Evolutionary conservation across 1,284 basidiomycete genomes (phyloP), one percentile per base, ranked within the genome.

Genomic region (Cutaneotrichosporon cutaneum): DNA sequence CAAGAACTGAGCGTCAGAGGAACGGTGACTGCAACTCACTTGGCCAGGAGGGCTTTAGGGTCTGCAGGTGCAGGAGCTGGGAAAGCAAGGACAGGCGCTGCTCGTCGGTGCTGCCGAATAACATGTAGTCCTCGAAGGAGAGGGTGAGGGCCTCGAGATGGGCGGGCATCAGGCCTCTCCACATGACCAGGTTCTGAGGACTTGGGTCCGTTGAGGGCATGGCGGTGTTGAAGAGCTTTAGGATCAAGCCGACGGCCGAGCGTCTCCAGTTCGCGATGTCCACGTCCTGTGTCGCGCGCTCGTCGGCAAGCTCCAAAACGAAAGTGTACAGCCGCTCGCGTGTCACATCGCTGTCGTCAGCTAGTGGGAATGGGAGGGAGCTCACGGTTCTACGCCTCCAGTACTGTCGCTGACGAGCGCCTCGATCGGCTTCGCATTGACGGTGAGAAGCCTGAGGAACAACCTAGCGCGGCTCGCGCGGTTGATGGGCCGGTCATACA

Each of bases 51-150:
- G 74, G 70, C 8, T 72, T 30, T 0, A 55, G 27, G 10, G 61
- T 24, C 11, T 66, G 64, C 16, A 76, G 42, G 8, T 59, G 58
- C 10, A 66, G 64, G 10, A 76, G 60, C 33, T 66, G 61, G 3
- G 63, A 60, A 13, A 76, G 51, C 10, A 75, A 39, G 10, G 48
- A 51, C 27, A 72, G 54, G 44, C 75, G 58, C 52, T 68, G 58
- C 51, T 75, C 76, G 42, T 77, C 76, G 26, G 39, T 42, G 33
- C 67, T 75, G 27, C 70, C 67, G n/a, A 66, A 66, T 2, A 67
- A 59, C 26, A 78, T 61, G 47, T 68, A 65, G 35, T 74, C 73
- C 39, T 76, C 74, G 39, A 75, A 77, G 54, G 72, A 75, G 4
- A 44, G 39, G 0, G 75, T 70, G 16, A 77, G 64, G 0, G 72